Evolutionary conservation across 345 rosid species (phyloP), one percentile per base, ranked within the genome.

Genomic region (Hibiscus mutabilis): DNA sequence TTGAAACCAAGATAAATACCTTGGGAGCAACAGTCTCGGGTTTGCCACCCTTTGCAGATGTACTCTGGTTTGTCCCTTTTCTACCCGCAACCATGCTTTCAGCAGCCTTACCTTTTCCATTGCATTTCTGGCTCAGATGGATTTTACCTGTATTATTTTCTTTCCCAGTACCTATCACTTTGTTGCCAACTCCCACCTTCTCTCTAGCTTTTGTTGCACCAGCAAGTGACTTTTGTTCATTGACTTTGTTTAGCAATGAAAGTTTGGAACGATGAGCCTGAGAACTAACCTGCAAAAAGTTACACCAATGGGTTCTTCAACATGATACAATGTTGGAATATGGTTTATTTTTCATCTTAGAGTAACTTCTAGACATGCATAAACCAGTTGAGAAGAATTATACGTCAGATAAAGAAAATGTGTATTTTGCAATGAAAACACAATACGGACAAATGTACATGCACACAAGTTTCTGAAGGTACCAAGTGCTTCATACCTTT

Each of bases 221-320:
- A 53, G 58, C 52, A 44, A 13, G 60, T 12, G 52, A 72, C 18
- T 65, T 55, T 53, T 68, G 75, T 57, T 69, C 77, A 18, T 83
- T 79, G 56, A 51, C 77, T 73, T 66, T 21, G 73, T 33, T 77
- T 19, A 75, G 73, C 52, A 44, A 21, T 55, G 73, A 71, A 62
- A 73, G 67, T 73, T 78, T 84, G 21, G 77, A 51, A 46, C 21
- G 47, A n/a, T 35, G 47, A 29, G 66, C 74, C 55, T 64, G 79
- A 62, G 56, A 61, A 42, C 65, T 84, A 35, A 62, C 77, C 88
- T 88, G 86, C 66, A 60, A 71, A 68, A 42, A 4, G 16, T 67
- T 67, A 27, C 25, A 49, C 21, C 58, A 49, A 27, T n/a, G 58
- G 42, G 42, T 67, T 67, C 57, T 47, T 47, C 70, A 67, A 46